A percentile compares a stretch with the other conserved stretches of the same genome.
Conservation (phyloP, 306 rosid genomes). For the Fagus sylvatica region DNA sequence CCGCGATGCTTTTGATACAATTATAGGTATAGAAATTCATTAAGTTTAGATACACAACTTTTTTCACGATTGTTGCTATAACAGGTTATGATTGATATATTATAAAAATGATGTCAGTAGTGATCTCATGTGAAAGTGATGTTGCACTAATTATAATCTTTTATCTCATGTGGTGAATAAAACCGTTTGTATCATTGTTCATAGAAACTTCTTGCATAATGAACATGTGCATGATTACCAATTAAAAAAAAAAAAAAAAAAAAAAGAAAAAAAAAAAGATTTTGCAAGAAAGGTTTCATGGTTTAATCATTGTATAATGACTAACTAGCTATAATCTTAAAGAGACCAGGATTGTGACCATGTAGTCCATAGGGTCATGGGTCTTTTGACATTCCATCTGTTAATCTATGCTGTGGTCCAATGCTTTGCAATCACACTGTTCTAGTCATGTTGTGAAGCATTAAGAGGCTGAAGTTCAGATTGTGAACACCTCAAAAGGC, state of each 20-base stretch:
- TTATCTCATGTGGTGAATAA: no score
- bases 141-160: no score
- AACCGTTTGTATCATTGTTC: no score
- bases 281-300: no score
- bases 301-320: background rate
- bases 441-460: no score
- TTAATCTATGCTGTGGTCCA: constrained; percentile 13
- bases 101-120: no score
- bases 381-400: constrained; percentile 13
- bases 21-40: background rate
- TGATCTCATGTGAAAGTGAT: no score
- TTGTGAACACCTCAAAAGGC: background rate
- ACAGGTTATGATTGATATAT: no score
- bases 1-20: background rate
- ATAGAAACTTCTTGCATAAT: background rate
- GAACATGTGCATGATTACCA: background rate
- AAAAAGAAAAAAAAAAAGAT: background rate
- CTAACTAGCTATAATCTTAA: no score
- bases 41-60: no score
- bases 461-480: background rate
- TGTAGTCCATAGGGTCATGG: background rate
- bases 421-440: background rate
- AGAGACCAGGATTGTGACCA: no score
- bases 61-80: no score
- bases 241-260: background rate